Evolutionary conservation across 306 rosid genomes (phyloP).

Genomic region (Cicer chorassanicum): DNA sequence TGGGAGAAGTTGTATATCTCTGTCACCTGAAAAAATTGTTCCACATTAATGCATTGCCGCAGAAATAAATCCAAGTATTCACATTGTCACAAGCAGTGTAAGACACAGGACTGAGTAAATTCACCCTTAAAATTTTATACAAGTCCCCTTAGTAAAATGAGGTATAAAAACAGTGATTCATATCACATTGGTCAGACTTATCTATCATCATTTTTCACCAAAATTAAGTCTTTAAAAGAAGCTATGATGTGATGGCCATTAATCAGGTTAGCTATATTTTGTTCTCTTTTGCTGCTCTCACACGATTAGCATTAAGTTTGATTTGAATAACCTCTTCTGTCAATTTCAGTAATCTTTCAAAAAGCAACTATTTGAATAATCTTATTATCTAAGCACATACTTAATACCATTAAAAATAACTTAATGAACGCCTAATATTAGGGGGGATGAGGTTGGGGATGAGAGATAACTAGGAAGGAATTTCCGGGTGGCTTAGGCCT

Average conservation of each 20-base stretch:
- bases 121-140: constrained; percentile 27
- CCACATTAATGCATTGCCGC: constrained; percentile 41
- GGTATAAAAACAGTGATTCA: constrained; percentile 24
- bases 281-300: constrained; percentile 13
- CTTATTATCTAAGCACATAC: constrained; percentile 26
- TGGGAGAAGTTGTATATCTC: constrained; percentile 95
- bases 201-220: constrained; percentile 17
- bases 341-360: constrained; percentile 17
- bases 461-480: not conserved
- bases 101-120: constrained; percentile 34
- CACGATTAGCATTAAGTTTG: constrained; percentile 8
- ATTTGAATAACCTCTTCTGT: constrained; percentile 1
- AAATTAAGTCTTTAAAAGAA: constrained; percentile 35
- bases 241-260: constrained; percentile 7
- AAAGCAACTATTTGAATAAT: constrained; percentile 35
- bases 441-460: not conserved
- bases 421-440: constrained; percentile 31
- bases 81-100: constrained; percentile 37
- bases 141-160: constrained; percentile 13
- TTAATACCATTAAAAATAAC: constrained; percentile 27
- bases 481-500: constrained; percentile 19
- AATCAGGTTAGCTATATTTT: constrained; percentile 17
- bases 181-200: constrained; percentile 16
- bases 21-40: constrained; percentile 64
- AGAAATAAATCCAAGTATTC: constrained; percentile 35